These are phyloP conservation scores for Pestalotiopsis sp. DNA, from an alignment of 2,329 filamentous ascomycete species.

Conservation along the genomic window DNA sequence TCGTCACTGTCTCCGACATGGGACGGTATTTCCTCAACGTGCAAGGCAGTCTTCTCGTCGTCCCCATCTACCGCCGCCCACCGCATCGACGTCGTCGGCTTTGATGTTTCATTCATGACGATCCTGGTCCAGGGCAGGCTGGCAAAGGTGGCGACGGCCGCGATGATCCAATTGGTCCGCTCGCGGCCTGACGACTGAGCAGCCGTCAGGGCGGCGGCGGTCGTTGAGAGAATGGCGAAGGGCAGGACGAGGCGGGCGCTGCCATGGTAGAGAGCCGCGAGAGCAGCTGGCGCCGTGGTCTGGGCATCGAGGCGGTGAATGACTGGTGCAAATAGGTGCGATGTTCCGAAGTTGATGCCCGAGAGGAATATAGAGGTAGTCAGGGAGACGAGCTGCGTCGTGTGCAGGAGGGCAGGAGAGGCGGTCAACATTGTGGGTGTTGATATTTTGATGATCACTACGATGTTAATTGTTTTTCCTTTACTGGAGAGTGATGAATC, in stretches of 20 bases:
- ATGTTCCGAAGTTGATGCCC: constrained; percentile 6
- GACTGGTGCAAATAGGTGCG: not conserved
- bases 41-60: not conserved
- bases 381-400: constrained; percentile 7
- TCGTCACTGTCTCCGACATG: too few species aligned
- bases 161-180: not conserved
- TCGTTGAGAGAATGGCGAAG: not conserved
- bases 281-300: not conserved
- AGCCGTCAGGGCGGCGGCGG: not conserved
- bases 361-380: constrained; percentile 11
- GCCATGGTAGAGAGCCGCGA: constrained; percentile 8
- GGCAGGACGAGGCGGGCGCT: not conserved
- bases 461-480: not conserved
- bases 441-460: not conserved
- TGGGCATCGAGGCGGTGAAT: not conserved
- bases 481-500: not conserved
- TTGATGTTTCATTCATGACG: not conserved
- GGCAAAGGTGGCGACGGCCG: not conserved
- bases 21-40: too few species aligned
- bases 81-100: not conserved
- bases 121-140: constrained; percentile 3
- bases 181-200: not conserved
- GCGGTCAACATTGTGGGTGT: not conserved
- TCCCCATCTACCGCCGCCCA: not conserved
- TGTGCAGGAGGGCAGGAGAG: not conserved